These are phyloP conservation scores for Aspergillus pseudoglaucus DNA, from an alignment of 2,329 filamentous ascomycete species.

Conservation along the genomic window DNA sequence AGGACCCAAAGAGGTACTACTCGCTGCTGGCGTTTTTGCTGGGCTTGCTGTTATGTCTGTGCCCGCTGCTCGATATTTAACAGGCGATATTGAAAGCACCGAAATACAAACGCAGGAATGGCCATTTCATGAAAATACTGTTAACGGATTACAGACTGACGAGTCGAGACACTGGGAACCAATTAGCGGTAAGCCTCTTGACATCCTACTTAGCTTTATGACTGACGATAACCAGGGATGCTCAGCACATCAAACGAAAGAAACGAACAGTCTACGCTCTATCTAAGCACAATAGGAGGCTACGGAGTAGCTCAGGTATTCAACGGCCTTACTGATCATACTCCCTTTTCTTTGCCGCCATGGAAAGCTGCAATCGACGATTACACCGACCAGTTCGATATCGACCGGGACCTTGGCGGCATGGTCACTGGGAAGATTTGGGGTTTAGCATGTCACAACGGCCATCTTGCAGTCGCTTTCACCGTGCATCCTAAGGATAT, in stretches of 20 bases:
- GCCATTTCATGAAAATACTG: conserved; percentile 14
- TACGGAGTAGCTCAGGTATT: conserved; percentile 15
- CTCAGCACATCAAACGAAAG: conserved; percentile 9
- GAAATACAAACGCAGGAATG: conserved; percentile 11
- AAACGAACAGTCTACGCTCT: conserved; percentile 14
- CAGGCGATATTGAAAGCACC: conserved; percentile 1
- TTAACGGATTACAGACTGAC: conserved; percentile 5
- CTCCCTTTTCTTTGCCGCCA: conserved; percentile 6
- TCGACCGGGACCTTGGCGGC: conserved; percentile 45
- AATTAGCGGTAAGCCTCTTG: conserved; percentile 24
- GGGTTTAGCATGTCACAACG: conserved; percentile 47
- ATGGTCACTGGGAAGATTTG: conserved; percentile 46
- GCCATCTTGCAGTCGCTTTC: conserved; percentile 44
- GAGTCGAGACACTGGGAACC: conserved; percentile 23
- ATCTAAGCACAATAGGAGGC: conserved; percentile 26
- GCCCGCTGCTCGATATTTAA: conserved; percentile 11
- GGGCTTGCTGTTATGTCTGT: conserved; percentile 20
- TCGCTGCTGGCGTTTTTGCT: conserved; percentile 19
- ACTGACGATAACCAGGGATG: conserved; percentile 22
- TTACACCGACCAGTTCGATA: conserved; percentile 41
- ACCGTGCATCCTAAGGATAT: conserved; percentile 52
- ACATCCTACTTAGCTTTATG: not conserved
- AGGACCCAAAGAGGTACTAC: conserved; percentile 10
- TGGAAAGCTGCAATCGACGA: conserved; percentile 28
- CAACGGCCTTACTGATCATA: conserved; percentile 3